phyloP scores from a whole-genome alignment of 2,329 filamentous ascomycete species.

The Cordyceps fumosorosea region DNA sequence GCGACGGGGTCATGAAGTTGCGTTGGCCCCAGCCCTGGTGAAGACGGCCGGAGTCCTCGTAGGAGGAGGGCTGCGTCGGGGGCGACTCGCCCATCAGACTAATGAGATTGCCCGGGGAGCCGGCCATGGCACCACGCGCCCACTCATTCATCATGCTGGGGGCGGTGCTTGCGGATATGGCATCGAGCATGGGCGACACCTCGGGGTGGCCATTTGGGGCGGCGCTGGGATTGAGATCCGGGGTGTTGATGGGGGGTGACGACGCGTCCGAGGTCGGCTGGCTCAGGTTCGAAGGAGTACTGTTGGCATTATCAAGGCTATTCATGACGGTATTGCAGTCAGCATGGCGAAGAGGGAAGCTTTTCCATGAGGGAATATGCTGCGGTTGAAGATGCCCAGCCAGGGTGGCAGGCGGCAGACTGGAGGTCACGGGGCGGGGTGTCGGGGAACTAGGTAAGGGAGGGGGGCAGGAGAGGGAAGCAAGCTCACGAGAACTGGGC shows the following conservation, averaged over 20 bases:
- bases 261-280: conserved; percentile 36
- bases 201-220: conserved; percentile 37
- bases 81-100: conserved; percentile 36
- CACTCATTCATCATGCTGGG: conserved; percentile 43
- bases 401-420: conserved; percentile 10
- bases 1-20: conserved; percentile 37
- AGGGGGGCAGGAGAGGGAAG: conserved; percentile 25
- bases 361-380: conserved; percentile 1
- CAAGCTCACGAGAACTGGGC: conserved; percentile 46
- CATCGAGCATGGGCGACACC: conserved; percentile 41
- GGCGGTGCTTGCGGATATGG: conserved; percentile 41
- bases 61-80: conserved; percentile 36
- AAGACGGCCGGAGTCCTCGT: conserved; percentile 31
- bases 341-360: neutral
- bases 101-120: conserved; percentile 38
- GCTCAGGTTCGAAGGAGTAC: conserved; percentile 26
- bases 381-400: neutral
- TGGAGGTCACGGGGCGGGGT: conserved; percentile 17
- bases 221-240: conserved; percentile 36
- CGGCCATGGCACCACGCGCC: conserved; percentile 35
- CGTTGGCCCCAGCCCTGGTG: conserved; percentile 40
- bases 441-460: conserved; percentile 16
- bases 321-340: conserved; percentile 8
- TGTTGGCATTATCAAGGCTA: conserved; percentile 28
- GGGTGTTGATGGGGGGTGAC: conserved; percentile 38